Base-by-base conservation (phyloP, 1,284 basidiomycete species). In the Neolentinus lepideus region DNA sequence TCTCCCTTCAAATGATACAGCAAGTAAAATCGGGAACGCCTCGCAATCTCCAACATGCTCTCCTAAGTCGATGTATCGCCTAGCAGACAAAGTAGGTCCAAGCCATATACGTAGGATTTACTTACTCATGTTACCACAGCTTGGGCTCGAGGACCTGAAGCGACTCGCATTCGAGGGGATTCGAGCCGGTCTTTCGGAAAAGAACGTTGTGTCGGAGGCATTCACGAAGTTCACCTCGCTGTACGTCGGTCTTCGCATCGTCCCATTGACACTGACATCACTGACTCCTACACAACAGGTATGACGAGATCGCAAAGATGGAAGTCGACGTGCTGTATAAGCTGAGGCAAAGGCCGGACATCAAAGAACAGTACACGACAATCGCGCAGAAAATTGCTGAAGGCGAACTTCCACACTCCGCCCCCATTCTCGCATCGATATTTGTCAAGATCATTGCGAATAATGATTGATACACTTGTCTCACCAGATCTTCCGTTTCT, bases 151-250 rank as follows among this genome's bases (percentile, higher is more conserved):
- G 33, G 36, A 43, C 3, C 52, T 54, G 9, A 35, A 54, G 24
- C 9, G 25, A n/a, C 52, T 54, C 38, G 31, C 52, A n/a, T 54
- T 54, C 35, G 16, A 54, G 8, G 52, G 35, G 21, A 54, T 54
- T 35, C 31, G 24, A 12, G 3, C 38, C 14, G 11, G 52, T 36
- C 6, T 54, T n/a, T 54, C 52, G 21, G 52, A 36, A 14, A 35
- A 19, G 3, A 54, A 54, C 36, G 43, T 54, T 35, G 12, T 54
- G 3, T 19, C 9, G 12, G 52, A 54, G 36, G 19, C 19, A n/a
- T 54, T 54, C 52, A 11, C 52, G 3, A 29, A 36, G 33, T 54
- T 54, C 52, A 38, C 52, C 19, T 21, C 52, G 11, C 52, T 27
- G 33, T 54, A 29, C 14, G 16, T 25, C 29, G 19, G 21, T 45